A percentile compares a stretch with the other conserved stretches of the same genome.
These are phyloP conservation scores for Wallemia ichthyophaga DNA, from an alignment of 1,284 basidiomycete genomes.

Conservation along the genomic window DNA sequence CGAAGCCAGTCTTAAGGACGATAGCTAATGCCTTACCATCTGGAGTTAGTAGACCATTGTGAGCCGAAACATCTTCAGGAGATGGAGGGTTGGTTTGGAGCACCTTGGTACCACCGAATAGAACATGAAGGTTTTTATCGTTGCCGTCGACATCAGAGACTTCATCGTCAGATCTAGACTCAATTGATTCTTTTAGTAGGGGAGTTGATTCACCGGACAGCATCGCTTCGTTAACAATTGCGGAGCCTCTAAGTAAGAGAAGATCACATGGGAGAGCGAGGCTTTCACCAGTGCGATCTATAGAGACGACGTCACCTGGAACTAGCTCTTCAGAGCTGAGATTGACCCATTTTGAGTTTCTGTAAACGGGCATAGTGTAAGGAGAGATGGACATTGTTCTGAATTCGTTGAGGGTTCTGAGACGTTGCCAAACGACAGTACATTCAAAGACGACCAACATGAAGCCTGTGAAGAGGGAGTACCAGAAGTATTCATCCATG, in stretches of 20 bases:
- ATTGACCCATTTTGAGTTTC: slow-evolving; percentile 46
- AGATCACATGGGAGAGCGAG: slow-evolving; percentile 72
- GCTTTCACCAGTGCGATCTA: slow-evolving; percentile 48
- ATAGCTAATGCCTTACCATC: slow-evolving; percentile 68
- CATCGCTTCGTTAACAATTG: slow-evolving; percentile 94
- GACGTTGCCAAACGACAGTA: slow-evolving; percentile 84
- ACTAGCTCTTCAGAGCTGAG: slow-evolving; percentile 55
- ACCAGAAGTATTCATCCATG: slow-evolving; percentile 93
- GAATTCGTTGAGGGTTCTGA: slow-evolving; percentile 70
- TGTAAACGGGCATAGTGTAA: slow-evolving; percentile 48
- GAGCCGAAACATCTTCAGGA: slow-evolving; percentile 8
- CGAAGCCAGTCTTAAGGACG: slow-evolving; percentile 81
- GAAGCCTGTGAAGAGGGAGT: slow-evolving; percentile 80
- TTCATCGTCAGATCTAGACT: slow-evolving; percentile 44
- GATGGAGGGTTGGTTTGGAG: slow-evolving; percentile 30
- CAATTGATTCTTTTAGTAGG: slow-evolving; percentile 67
- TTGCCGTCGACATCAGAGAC: slow-evolving; percentile 47
- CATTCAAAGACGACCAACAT: slow-evolving; percentile 92
- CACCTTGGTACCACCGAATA: slow-evolving; percentile 83
- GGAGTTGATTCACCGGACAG: slow-evolving; percentile 86
- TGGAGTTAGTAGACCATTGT: slow-evolving; percentile 23
- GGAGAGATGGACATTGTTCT: slow-evolving; percentile 77
- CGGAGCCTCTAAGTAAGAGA: slow-evolving; percentile 54
- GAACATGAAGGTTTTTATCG: slow-evolving; percentile 47
- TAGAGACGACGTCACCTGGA: slow-evolving; percentile 64